Percentiles rank a stretch among this genome's conserved stretches.
Evolutionary conservation across 371 early-diverging fungal species (phyloP).

Genomic region (Mycotypha africana): DNA sequence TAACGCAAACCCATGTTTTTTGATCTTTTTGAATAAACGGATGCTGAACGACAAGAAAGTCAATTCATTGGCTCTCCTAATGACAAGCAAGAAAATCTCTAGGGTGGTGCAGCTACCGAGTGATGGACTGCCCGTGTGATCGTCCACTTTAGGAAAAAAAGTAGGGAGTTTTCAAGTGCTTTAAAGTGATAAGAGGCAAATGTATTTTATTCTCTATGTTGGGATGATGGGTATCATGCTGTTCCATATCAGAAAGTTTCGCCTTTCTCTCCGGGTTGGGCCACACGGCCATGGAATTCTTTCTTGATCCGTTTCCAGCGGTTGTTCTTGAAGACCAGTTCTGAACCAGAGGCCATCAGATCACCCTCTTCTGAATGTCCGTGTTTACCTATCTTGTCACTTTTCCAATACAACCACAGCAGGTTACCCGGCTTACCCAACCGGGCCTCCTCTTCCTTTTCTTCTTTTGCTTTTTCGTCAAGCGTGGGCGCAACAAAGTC

Average conservation of each 20-base stretch:
- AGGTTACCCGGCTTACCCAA: constrained; percentile 16
- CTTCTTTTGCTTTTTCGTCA: constrained; percentile 22
- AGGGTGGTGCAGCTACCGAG: too few species aligned
- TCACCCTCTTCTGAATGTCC: constrained; percentile 20
- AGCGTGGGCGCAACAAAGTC: constrained; percentile 15
- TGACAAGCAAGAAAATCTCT: too few species aligned
- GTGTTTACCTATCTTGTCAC: constrained; percentile 10
- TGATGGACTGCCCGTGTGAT: too few species aligned
- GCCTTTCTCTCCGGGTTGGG: constrained; percentile 22
- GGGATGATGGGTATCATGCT: too few species aligned
- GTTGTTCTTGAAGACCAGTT: constrained; percentile 11
- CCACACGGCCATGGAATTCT: constrained; percentile 25
- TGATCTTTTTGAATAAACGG: too few species aligned
- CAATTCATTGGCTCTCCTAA: too few species aligned
- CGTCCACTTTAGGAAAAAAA: too few species aligned
- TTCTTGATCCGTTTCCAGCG: constrained; percentile 22
- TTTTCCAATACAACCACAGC: constrained; percentile 24
- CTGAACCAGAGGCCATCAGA: constrained; percentile 13
- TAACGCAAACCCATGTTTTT: too few species aligned
- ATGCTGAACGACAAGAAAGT: too few species aligned
- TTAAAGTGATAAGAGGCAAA: too few species aligned
- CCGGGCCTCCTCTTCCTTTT: constrained; percentile 10
- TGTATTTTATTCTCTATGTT: too few species aligned
- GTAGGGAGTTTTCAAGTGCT: too few species aligned
- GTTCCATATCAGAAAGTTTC: neutral